phyloP scores from a whole-genome alignment of 1,139 yeast genomes.

The Ogataea hybrid region DNA sequence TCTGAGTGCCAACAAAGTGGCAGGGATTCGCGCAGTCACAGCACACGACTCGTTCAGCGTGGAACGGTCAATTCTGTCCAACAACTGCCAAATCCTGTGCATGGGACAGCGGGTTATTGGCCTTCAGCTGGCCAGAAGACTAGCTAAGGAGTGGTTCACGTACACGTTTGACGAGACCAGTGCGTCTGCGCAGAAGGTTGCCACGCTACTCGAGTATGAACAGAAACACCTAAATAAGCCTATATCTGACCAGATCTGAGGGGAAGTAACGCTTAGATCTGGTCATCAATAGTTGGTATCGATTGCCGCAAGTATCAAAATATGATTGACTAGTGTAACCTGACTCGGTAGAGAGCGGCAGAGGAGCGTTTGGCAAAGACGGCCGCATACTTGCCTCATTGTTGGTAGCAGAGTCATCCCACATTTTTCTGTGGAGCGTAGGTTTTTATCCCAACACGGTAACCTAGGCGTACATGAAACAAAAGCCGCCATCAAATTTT shows the following conservation, averaged over 20 bases:
- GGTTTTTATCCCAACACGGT: not conserved
- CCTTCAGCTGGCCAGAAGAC: conserved; percentile 41
- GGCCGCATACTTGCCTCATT: no score
- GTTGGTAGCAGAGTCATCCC: no score
- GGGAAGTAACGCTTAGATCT: not conserved
- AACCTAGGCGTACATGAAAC: not conserved
- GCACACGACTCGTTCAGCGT: conserved; percentile 49
- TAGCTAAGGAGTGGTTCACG: conserved; percentile 44
- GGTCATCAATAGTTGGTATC: not conserved
- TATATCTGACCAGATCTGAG: not conserved
- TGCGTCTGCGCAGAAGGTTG: conserved; percentile 44
- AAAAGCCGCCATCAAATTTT: not conserved
- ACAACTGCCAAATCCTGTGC: conserved; percentile 44
- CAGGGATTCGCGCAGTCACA: conserved; percentile 48
- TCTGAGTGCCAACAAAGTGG: conserved; percentile 45
- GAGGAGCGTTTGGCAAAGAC: no score
- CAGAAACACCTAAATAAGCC: conserved; percentile 7
- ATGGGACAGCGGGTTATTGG: conserved; percentile 51
- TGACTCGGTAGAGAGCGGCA: no score
- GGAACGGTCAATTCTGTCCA: conserved; percentile 43
- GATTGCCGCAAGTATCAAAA: not conserved
- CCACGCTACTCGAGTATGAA: conserved; percentile 35
- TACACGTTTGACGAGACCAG: conserved; percentile 39
- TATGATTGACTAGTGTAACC: no score
- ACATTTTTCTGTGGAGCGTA: not conserved